These are phyloP conservation scores for Raffaelea albimanens DNA, from an alignment of 2,329 filamentous ascomycete species.

Conservation along the genomic window DNA sequence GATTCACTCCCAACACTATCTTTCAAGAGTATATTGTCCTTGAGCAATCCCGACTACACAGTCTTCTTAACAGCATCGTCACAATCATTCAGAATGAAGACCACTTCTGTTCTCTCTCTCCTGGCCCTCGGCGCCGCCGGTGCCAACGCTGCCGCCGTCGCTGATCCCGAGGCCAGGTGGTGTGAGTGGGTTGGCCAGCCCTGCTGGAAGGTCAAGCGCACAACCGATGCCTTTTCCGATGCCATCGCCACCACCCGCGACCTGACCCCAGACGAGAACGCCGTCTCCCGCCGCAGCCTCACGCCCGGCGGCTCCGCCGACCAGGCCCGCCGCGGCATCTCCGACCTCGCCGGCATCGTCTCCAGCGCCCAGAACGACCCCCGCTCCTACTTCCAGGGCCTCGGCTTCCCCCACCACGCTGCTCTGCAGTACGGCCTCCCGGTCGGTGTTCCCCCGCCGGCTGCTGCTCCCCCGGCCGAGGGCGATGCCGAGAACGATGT, in stretches of 20 bases:
- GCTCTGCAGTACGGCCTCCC: too few relatives aligned
- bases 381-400: neutral
- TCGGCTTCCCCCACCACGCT: too few relatives aligned
- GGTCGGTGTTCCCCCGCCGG: too few relatives aligned
- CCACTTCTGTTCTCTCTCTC: slow-evolving; percentile 10
- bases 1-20: neutral
- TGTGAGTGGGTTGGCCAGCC: slow-evolving; percentile 10
- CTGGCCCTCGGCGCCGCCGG: slow-evolving; percentile 11
- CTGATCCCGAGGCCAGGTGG: slow-evolving; percentile 10
- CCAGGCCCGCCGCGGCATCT: slow-evolving; percentile 13
- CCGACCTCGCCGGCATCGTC: slow-evolving; percentile 13
- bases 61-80: neutral
- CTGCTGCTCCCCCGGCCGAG: too few relatives aligned
- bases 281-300: neutral
- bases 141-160: slow-evolving; percentile 11
- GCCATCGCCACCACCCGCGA: slow-evolving; percentile 3
- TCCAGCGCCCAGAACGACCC: slow-evolving; percentile 14
- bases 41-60: neutral
- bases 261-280: neutral
- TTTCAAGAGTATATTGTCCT: too few relatives aligned
- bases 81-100: slow-evolving; percentile 13
- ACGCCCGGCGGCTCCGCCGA: slow-evolving; percentile 11
- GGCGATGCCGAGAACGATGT: slow-evolving; percentile 4
- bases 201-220: slow-evolving; percentile 14
- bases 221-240: slow-evolving; percentile 9